Base-by-base conservation (phyloP, 257 asterid species). In the Nemophila menziesii region DNA sequence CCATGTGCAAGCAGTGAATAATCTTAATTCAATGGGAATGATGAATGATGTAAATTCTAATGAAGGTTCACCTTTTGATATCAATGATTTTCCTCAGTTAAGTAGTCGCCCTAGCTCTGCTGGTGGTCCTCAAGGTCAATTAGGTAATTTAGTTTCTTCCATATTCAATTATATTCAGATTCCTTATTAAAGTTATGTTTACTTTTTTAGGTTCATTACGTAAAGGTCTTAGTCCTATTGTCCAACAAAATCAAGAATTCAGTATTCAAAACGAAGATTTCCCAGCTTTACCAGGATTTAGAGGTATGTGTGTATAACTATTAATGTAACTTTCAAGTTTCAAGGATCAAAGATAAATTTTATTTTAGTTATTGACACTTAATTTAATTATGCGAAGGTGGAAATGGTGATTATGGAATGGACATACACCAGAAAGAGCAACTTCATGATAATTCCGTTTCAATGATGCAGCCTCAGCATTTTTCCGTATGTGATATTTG, bases 241-340 rank as follows among this genome's bases (percentile, higher is more conserved):
- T 68, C 61, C 99, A 90, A 63, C 99, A 82, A 71, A 90, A 85
- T 71, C 99, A 90, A 62, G 99, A 90, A 67, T 90, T 90, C 67
- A 90, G 96, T 67, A 90, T 90, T 57, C 96, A 90, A 62, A 85
- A 82, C 62, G 99, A 90, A 77, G 99, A 90, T 66, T 90, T 90
- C 52, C 99, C 99, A 23, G 99, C 96, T 54, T 75, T 90, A 49
- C 95, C 94, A 49, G 99, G 99, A 60, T 79, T 71, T 57, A 90
- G 81, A 78, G 99, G 99, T 85, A 58, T 62, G 49, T 46, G 16
- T 44, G 51, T 52, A 2, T 29, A 3, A 29, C 8, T 3, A 29
- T 29, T 13, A 5, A 29, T 7, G 9, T 7, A 29, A 29, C 36
- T 29, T 29, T 29, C 9, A 7, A 7, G 5, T 29, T 7, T 2